These are phyloP conservation scores for Irpex rosettiformis DNA, from an alignment of 1,284 basidiomycete genomes.

Conservation along the genomic window DNA sequence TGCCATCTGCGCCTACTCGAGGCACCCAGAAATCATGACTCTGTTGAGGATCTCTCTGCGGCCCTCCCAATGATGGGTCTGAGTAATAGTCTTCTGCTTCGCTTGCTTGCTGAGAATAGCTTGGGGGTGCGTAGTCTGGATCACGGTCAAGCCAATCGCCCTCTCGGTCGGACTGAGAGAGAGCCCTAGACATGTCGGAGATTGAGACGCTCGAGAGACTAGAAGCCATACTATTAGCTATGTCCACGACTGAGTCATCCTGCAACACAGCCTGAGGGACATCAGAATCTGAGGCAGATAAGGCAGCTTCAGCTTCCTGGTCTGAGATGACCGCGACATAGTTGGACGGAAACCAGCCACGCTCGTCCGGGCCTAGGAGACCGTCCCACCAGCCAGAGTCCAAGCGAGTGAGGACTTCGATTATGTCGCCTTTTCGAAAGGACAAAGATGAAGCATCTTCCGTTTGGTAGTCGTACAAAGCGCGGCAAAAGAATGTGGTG, in stretches of 20 bases:
- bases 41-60: conserved; percentile 29
- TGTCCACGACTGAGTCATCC: conserved; percentile 42
- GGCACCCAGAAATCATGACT: conserved; percentile 80
- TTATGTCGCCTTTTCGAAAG: conserved; percentile 85
- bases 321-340: conserved; percentile 83
- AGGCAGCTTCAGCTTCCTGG: conserved; percentile 70
- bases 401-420: conserved; percentile 90
- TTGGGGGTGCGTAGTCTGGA: conserved; percentile 17
- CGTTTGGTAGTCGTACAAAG: conserved; percentile 91
- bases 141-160: conserved; percentile 28
- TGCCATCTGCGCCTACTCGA: conserved; percentile 66
- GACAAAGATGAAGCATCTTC: conserved; percentile 85
- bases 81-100: background rate
- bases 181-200: conserved; percentile 24
- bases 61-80: conserved; percentile 8
- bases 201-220: conserved; percentile 1
- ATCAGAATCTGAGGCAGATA: conserved; percentile 46
- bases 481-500: conserved; percentile 82
- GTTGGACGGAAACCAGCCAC: conserved; percentile 98
- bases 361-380: conserved; percentile 71
- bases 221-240: conserved; percentile 44
- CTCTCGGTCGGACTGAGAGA: conserved; percentile 31
- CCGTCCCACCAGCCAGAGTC: conserved; percentile 99
- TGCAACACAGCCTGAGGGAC: conserved; percentile 18
- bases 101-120: background rate